phyloP scores from a whole-genome alignment of 768 basidiomycete genomes.

The Hebeloma cylindrosporum region DNA sequence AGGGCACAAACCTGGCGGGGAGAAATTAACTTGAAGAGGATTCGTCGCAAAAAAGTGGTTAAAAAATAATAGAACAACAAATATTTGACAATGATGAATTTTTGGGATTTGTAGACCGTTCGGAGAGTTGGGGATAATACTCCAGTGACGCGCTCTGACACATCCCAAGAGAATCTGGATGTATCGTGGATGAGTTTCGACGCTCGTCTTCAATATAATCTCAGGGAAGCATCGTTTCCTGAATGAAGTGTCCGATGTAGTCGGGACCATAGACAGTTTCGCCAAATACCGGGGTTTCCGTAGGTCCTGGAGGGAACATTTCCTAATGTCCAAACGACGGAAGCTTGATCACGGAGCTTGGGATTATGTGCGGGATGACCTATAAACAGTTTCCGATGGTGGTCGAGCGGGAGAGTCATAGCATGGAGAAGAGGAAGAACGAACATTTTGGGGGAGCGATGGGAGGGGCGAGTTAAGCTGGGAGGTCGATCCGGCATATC shows the following conservation, averaged over 20 bases:
- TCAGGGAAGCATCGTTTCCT: conserved; percentile 33
- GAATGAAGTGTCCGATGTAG: conserved; percentile 45
- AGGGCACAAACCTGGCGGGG: too few species aligned
- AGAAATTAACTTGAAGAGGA: too few species aligned
- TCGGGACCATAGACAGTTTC: conserved; percentile 44
- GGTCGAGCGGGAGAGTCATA: background rate
- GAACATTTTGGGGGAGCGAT: conserved; percentile 3
- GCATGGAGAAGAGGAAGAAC: conserved; percentile 4
- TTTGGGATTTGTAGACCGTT: too few species aligned
- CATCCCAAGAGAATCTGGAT: conserved; percentile 45
- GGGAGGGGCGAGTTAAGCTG: conserved; percentile 10
- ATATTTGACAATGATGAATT: too few species aligned
- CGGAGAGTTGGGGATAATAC: conserved; percentile 39
- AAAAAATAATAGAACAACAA: too few species aligned
- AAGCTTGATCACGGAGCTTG: conserved; percentile 3
- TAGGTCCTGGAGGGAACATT: conserved; percentile 17
- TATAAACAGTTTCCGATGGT: conserved; percentile 21
- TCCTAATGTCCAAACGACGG: background rate
- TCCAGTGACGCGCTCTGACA: conserved; percentile 41
- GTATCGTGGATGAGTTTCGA: conserved; percentile 34
- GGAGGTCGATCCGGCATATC: conserved; percentile 14
- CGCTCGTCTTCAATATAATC: conserved; percentile 34
- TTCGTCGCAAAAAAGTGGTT: too few species aligned
- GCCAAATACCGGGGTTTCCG: conserved; percentile 36
- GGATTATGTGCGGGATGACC: conserved; percentile 12